Percentiles rank a stretch among this genome's conserved stretches.
phyloP scores from a whole-genome alignment of 2,329 filamentous ascomycete genomes.

The Fusarium azukiicola region DNA sequence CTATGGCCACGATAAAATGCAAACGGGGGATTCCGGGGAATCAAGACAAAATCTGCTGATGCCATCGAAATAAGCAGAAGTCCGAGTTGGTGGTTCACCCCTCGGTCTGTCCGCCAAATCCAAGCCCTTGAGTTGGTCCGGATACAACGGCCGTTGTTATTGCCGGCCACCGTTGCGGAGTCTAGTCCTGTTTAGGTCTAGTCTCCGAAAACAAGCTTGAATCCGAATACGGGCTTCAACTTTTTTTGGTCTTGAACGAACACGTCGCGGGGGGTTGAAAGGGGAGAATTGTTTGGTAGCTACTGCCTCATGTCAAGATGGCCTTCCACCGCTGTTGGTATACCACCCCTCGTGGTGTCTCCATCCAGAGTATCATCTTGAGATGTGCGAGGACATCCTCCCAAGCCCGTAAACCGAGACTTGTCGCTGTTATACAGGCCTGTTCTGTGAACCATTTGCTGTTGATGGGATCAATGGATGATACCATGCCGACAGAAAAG shows the following conservation, averaged over 20 bases:
- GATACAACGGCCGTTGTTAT: conserved; percentile 18
- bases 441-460: conserved; percentile 56
- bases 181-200: conserved; percentile 52
- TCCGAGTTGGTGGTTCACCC: neutral
- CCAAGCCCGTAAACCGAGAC: conserved; percentile 40
- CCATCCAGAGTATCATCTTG: conserved; percentile 45
- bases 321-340: conserved; percentile 42
- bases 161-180: conserved; percentile 37
- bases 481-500: conserved; percentile 64
- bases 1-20: neutral
- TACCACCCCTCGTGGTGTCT: conserved; percentile 32
- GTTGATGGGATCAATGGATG: conserved; percentile 55
- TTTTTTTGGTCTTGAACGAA: neutral
- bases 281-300: neutral
- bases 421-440: conserved; percentile 40
- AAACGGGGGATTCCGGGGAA: conserved; percentile 10
- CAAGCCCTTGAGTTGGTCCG: neutral
- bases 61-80: conserved; percentile 10
- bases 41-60: neutral
- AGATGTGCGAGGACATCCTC: conserved; percentile 40
- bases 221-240: conserved; percentile 38
- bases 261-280: neutral
- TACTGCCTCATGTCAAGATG: conserved; percentile 29
- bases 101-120: conserved; percentile 6
- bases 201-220: conserved; percentile 55